These are phyloP conservation scores for Ustulina deusta DNA, from an alignment of 2,329 filamentous ascomycete species.

Conservation along the genomic window DNA sequence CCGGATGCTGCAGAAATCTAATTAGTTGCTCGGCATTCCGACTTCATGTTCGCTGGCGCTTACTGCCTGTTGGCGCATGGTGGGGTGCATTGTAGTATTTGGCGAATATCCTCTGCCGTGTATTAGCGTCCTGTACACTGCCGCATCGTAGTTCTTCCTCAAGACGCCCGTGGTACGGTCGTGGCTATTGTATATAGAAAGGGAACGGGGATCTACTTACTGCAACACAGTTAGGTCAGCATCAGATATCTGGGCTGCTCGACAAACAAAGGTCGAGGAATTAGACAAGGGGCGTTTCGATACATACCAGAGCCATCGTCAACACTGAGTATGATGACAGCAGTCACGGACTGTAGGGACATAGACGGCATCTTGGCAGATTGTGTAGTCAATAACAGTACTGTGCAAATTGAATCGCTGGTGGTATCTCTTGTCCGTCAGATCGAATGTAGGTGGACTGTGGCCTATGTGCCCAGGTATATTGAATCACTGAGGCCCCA, in stretches of 20 bases:
- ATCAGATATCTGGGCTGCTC: constrained; percentile 10
- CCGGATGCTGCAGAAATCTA: constrained; percentile 57
- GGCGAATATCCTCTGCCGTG: constrained; percentile 75
- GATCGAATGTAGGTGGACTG: constrained; percentile 6
- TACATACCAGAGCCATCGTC: constrained; percentile 79
- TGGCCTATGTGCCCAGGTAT: not conserved
- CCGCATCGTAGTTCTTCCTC: not conserved
- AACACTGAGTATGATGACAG: constrained; percentile 81
- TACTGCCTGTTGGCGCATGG: constrained; percentile 52
- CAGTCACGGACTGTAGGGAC: constrained; percentile 81
- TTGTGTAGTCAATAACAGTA: constrained; percentile 11
- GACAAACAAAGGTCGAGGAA: constrained; percentile 4
- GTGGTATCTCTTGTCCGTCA: not conserved
- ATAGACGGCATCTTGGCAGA: constrained; percentile 73
- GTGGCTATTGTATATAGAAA: not conserved
- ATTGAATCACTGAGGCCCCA: constrained; percentile 4
- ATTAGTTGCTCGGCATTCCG: constrained; percentile 36
- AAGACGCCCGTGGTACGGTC: not conserved
- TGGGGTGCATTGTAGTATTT: constrained; percentile 74
- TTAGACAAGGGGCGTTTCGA: constrained; percentile 3
- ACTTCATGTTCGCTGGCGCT: constrained; percentile 25
- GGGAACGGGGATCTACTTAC: constrained; percentile 28
- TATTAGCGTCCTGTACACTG: constrained; percentile 17
- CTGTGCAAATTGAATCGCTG: constrained; percentile 14
- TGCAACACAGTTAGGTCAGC: constrained; percentile 31